Base-by-base conservation (phyloP, 2,329 filamentous ascomycete species). In the Neoascochyta sp. region DNA sequence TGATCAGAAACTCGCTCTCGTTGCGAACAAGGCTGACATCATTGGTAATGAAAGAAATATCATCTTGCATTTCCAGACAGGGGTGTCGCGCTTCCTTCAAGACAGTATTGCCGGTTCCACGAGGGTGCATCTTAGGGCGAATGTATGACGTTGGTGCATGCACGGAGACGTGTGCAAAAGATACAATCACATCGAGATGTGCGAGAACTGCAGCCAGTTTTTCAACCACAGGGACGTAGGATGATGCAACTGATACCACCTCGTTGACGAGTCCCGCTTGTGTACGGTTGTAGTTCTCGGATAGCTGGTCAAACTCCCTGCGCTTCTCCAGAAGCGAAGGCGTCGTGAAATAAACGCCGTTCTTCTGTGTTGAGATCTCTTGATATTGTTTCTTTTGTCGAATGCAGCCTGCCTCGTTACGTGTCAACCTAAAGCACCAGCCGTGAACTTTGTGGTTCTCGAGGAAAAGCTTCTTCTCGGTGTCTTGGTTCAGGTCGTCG, bases 61-160 rank as follows among this genome's bases (percentile, higher is more conserved):
- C 92, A 52, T 98, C 93, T 65, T 98, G 92, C 78, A 95, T 89
- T 62, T 98, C 92, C 78, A 98, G 86, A 59, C 92, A 98, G 0
- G 93, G 93, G 57, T 98, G 92, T 8, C 93, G 83, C 3, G 92
- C 87, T 66, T 95, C 93, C 44, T 81, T 85, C n/a, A 98, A 75
- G 13, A 93, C 69, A 0, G 92, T 98, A 51, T 88, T 83, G 3
- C 90, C 92, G 25, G 85, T 80, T 16, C 90, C 92, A 17, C 92
- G 85, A 8, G 81, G 74, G 57, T 98, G 88, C 57, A 98, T 89
- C 58, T 78, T 93, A 4, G 92, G 92, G 14, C 90, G 80, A 5
- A 93, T 83, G 59, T 98, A 98, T 5, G 87, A 82, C 1, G 83
- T 87, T 2, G 92, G 92, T 0, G 93, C 92, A 57, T 96, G 88